phyloP scores from a whole-genome alignment of 129 eudicot species.

The Kitagawia praeruptora region DNA sequence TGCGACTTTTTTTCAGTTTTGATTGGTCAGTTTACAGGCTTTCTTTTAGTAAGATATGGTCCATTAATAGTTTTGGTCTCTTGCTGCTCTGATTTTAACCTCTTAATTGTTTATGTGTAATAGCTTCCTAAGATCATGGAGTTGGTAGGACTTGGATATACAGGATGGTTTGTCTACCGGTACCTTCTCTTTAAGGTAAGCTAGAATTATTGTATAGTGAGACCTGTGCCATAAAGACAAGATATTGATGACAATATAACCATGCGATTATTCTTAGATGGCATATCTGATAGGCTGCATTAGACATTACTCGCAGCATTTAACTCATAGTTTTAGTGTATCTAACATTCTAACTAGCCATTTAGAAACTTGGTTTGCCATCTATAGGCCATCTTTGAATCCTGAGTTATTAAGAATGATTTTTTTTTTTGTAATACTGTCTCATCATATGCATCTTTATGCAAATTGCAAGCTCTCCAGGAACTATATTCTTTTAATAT shows the following conservation, averaged over 20 bases:
- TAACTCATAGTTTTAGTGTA: background rate
- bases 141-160: conserved; percentile 97
- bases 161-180: conserved; percentile 99
- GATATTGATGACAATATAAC: background rate
- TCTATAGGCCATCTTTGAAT: background rate
- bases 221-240: background rate
- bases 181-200: conserved; percentile 91
- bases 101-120: background rate
- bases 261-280: background rate
- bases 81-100: background rate
- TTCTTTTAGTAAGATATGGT: background rate
- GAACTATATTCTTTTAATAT: background rate
- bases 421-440: background rate
- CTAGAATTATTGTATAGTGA: background rate
- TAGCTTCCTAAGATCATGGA: conserved; percentile 98
- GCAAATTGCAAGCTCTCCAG: background rate
- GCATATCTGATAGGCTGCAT: background rate
- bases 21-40: background rate
- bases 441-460: background rate
- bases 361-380: background rate
- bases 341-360: background rate
- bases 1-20: background rate
- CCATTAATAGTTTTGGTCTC: background rate
- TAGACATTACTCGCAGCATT: background rate
- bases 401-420: background rate